These are phyloP conservation scores for Escallonia herrerae DNA, from an alignment of 129 eudicot species.

Conservation along the genomic window DNA sequence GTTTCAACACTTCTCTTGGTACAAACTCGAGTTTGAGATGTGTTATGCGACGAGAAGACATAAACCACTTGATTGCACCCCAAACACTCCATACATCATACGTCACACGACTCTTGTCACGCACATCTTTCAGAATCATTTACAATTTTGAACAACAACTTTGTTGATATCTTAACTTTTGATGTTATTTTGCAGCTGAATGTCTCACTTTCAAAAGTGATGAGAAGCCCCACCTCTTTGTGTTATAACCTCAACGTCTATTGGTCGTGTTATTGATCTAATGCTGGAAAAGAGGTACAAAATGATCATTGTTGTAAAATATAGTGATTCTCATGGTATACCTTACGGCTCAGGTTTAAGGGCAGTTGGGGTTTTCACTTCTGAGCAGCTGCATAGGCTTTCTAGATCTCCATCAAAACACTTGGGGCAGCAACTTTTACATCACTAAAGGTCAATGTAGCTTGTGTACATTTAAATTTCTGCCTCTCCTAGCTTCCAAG, in stretches of 20 bases:
- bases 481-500: not conserved
- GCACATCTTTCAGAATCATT: no score
- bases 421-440: not conserved
- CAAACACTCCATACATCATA: no score
- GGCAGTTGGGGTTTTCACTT: conserved; percentile 40
- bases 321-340: conserved; percentile 17
- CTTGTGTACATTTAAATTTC: not conserved
- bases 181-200: conserved; percentile 27
- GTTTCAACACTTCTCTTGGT: no score
- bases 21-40: no score
- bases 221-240: conserved; percentile 49
- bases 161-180: no score
- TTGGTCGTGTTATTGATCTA: conserved; percentile 38
- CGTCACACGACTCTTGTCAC: no score
- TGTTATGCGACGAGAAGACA: no score
- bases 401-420: conserved; percentile 15
- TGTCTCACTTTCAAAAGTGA: conserved; percentile 30
- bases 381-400: conserved; percentile 27
- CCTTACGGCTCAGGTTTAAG: conserved; percentile 30
- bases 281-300: conserved; percentile 39
- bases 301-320: conserved; percentile 40
- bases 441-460: not conserved
- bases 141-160: no score
- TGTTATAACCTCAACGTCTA: conserved; percentile 36
- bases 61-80: no score